Evolutionary conservation across 768 basidiomycete genomes (phyloP).

Genomic region (Xanthoconium purpureum): DNA sequence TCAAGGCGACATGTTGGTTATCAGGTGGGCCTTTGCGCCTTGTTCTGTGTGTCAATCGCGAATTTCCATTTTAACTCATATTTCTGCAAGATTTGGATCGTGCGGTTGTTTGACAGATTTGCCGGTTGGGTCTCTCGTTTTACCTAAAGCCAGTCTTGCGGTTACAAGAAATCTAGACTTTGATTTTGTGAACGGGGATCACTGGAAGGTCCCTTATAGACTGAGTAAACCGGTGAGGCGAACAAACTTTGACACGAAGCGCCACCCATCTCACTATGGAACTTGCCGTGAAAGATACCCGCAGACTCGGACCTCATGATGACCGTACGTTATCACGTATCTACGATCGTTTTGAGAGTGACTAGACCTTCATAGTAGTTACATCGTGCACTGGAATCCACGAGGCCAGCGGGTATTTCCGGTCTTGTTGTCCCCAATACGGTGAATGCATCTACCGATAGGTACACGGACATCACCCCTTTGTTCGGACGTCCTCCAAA

Average conservation of each 20-base stretch:
- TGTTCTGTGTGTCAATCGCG: background rate
- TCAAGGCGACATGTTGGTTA: slow-evolving; percentile 54
- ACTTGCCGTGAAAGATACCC: slow-evolving; percentile 39
- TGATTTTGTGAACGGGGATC: slow-evolving; percentile 54
- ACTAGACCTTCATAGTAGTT: slow-evolving; percentile 38
- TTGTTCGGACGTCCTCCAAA: background rate
- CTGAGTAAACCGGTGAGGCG: slow-evolving; percentile 60
- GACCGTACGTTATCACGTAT: slow-evolving; percentile 39
- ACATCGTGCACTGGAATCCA: slow-evolving; percentile 40
- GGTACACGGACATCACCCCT: slow-evolving; percentile 38
- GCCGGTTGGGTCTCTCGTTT: slow-evolving; percentile 72
- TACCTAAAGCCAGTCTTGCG: slow-evolving; percentile 66
- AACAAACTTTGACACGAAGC: background rate
- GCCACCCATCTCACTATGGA: slow-evolving; percentile 1
- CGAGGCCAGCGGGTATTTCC: slow-evolving; percentile 40
- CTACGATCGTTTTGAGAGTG: background rate
- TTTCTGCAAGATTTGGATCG: slow-evolving; percentile 62
- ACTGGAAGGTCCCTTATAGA: slow-evolving; percentile 48
- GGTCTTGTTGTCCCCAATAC: slow-evolving; percentile 39
- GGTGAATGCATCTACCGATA: slow-evolving; percentile 81
- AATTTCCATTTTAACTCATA: background rate
- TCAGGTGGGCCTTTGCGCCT: slow-evolving; percentile 35
- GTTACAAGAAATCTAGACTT: slow-evolving; percentile 76
- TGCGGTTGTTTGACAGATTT: slow-evolving; percentile 70
- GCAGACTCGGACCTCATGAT: slow-evolving; percentile 56